A percentile compares a stretch with the other conserved stretches of the same genome.
These are phyloP conservation scores for Trichosporon ovoides DNA, from an alignment of 1,284 basidiomycete species.

Conservation along the genomic window DNA sequence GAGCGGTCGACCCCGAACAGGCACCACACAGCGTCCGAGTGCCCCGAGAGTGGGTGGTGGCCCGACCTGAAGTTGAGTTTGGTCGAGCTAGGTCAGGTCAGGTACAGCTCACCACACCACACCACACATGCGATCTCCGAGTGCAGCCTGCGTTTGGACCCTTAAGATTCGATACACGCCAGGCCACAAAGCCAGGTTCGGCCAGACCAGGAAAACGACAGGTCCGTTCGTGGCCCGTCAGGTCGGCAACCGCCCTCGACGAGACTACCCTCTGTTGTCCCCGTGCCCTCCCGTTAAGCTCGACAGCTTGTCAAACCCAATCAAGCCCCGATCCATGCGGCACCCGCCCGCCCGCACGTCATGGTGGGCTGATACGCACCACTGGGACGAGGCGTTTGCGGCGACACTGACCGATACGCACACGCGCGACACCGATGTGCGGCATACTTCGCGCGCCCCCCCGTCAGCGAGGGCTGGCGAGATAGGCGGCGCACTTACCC, in stretches of 20 bases:
- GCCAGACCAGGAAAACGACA: background rate
- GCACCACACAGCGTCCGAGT: slow-evolving; percentile 4
- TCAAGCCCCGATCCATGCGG: no score
- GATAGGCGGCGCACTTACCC: no score
- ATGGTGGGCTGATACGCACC: no score
- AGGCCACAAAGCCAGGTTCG: no score
- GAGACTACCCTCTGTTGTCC: no score
- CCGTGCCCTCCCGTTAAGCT: background rate
- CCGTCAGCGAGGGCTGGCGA: no score
- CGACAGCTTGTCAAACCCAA: background rate
- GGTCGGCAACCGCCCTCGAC: background rate
- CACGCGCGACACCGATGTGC: no score
- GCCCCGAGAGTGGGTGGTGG: slow-evolving; percentile 2
- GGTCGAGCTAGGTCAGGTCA: background rate
- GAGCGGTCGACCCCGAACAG: slow-evolving; percentile 5
- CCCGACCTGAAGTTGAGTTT: background rate
- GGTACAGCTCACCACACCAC: no score
- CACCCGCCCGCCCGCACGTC: no score
- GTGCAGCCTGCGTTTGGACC: no score
- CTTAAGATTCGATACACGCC: background rate
- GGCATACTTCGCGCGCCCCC: no score
- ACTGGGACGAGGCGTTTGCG: background rate
- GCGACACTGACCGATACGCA: no score
- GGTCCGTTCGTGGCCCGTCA: background rate
- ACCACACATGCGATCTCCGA: background rate